Evolutionary conservation across 768 basidiomycete species (phyloP).

Genomic region (Leccinum uliginosum): DNA sequence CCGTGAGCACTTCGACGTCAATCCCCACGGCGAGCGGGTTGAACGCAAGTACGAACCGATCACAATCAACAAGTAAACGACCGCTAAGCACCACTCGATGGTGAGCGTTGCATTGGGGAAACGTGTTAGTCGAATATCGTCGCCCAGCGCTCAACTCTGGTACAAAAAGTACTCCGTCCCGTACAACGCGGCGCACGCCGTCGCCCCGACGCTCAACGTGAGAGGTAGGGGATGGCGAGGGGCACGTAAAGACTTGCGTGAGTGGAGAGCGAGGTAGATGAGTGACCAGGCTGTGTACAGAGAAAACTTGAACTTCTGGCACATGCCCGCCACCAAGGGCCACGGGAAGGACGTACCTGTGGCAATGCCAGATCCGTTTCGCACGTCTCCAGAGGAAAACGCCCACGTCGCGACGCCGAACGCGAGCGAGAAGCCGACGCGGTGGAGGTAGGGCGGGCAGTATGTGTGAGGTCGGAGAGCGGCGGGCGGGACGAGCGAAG

Average conservation of each 20-base stretch:
- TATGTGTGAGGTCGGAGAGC: conserved; percentile 24
- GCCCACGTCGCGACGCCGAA: conserved; percentile 45
- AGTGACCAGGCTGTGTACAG: conserved; percentile 39
- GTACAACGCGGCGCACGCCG: conserved; percentile 25
- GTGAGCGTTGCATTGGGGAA: not conserved
- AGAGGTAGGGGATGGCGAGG: conserved; percentile 34
- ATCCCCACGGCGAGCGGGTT: not conserved
- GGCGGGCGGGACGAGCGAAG: conserved; percentile 34
- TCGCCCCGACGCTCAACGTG: conserved; percentile 29
- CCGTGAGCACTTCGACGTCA: not conserved
- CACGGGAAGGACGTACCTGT: conserved; percentile 21
- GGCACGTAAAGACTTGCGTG: conserved; percentile 28
- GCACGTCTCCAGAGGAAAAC: conserved; percentile 33
- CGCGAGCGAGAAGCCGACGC: conserved; percentile 40
- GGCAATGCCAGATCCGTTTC: conserved; percentile 43
- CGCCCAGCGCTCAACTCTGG: conserved; percentile 16
- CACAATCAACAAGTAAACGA: not conserved
- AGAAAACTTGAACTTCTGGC: not conserved
- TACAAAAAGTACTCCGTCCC: conserved; percentile 29
- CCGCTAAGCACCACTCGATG: not conserved
- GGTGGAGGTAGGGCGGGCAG: conserved; percentile 40
- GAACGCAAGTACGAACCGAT: not conserved
- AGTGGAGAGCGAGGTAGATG: conserved; percentile 40
- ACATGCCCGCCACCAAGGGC: not conserved
- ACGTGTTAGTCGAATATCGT: not conserved